These are phyloP conservation scores for Salix dunnii DNA, from an alignment of 345 rosid species.

Conservation along the genomic window DNA sequence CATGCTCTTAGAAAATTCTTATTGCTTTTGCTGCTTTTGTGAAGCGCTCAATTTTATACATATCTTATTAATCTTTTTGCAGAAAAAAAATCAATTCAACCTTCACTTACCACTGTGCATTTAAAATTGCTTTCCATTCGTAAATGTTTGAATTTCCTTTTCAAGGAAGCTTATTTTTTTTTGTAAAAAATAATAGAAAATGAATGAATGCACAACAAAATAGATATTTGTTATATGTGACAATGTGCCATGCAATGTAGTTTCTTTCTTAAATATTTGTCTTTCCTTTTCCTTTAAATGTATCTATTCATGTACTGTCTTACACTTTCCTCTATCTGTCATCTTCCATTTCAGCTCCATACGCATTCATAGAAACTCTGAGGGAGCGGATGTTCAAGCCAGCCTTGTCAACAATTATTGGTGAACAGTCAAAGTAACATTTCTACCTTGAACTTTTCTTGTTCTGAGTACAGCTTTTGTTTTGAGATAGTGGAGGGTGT, in stretches of 20 bases:
- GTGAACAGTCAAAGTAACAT: slow-evolving; percentile 63
- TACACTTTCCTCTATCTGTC: background rate
- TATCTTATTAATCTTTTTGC: background rate
- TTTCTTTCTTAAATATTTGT: background rate
- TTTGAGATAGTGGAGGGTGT: background rate
- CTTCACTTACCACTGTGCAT: background rate
- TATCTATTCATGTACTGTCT: background rate
- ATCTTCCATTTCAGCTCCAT: slow-evolving; percentile 50
- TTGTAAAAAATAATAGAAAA: background rate
- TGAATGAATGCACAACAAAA: background rate
- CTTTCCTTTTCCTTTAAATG: background rate
- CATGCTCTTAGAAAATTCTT: background rate
- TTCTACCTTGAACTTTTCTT: background rate
- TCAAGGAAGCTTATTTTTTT: background rate
- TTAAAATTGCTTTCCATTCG: background rate
- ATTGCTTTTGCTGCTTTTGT: background rate
- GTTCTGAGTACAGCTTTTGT: background rate
- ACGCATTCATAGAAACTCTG: slow-evolving; percentile 84
- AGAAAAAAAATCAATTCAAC: background rate
- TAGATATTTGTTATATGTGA: background rate
- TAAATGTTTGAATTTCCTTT: background rate
- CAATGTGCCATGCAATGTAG: background rate
- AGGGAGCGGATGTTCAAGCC: slow-evolving; percentile 98
- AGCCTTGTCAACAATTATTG: slow-evolving; percentile 73
- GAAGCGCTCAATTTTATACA: background rate